Percentiles rank a stretch among this genome's conserved stretches.
phyloP scores from a whole-genome alignment of 2,329 filamentous ascomycete species.

The Cordyceps pruinosa region DNA sequence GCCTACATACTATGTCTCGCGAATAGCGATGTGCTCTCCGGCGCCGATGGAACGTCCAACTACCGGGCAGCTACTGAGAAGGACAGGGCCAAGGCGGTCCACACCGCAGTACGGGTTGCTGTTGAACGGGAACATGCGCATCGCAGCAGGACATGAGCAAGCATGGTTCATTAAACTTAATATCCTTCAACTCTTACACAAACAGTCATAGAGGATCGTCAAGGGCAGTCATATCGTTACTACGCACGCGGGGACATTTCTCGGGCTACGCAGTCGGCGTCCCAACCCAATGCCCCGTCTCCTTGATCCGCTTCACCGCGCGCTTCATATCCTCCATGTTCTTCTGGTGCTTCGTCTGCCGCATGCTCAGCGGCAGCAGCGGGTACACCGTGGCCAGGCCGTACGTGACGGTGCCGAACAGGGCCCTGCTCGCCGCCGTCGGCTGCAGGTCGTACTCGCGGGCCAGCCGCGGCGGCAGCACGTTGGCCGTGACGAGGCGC shows the following conservation, averaged over 20 bases:
- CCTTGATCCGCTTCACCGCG: conserved; percentile 16
- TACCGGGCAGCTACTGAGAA: not conserved
- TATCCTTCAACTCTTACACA: not conserved
- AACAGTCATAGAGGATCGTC: not conserved
- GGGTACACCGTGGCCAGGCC: conserved; percentile 23
- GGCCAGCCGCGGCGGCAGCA: conserved; percentile 18
- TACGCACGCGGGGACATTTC: not conserved
- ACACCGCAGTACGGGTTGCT: not conserved
- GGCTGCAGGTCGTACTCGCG: conserved; percentile 20
- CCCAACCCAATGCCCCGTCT: conserved; percentile 15
- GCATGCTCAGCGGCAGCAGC: conserved; percentile 13
- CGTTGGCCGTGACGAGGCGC: conserved; percentile 16
- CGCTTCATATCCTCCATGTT: conserved; percentile 22
- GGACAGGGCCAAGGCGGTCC: not conserved
- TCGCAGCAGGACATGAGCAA: not conserved
- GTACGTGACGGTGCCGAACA: conserved; percentile 18
- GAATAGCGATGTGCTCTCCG: not conserved
- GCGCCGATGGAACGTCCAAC: not conserved
- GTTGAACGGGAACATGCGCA: not conserved
- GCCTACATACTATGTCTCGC: not conserved
- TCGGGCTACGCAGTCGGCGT: not conserved
- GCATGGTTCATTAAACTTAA: not conserved
- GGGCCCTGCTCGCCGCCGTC: conserved; percentile 14
- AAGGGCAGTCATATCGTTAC: not conserved
- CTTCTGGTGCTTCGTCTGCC: conserved; percentile 18